Evolutionary conservation across 140 eudicot genomes (phyloP).

Genomic region (Senecio squalidus): DNA sequence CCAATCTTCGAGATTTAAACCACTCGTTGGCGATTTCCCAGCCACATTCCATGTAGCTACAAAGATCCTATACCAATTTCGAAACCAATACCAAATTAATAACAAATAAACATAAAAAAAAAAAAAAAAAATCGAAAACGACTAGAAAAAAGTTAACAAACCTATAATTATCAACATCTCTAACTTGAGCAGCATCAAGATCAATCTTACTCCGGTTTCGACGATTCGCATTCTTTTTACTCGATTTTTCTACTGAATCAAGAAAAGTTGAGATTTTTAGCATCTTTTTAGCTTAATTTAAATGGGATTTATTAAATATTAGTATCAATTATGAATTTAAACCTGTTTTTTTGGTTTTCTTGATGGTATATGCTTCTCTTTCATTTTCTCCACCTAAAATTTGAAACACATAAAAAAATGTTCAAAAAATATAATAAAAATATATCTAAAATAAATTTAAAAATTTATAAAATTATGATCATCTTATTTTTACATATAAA

Average conservation of each 20-base stretch:
- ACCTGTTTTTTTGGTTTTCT: slow-evolving; percentile 86
- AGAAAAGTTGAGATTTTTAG: not conserved
- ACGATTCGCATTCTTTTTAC: slow-evolving; percentile 39
- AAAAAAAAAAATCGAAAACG: not conserved
- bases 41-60: slow-evolving; percentile 98
- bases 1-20: slow-evolving; percentile 91
- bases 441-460: too few relatives aligned
- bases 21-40: slow-evolving; percentile 81
- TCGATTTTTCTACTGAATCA: slow-evolving; percentile 45
- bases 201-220: slow-evolving; percentile 55
- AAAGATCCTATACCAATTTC: slow-evolving; percentile 44
- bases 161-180: slow-evolving; percentile 68
- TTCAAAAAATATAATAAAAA: too few relatives aligned
- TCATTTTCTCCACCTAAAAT: slow-evolving; percentile 63
- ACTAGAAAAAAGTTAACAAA: slow-evolving; percentile 19
- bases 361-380: slow-evolving; percentile 64
- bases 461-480: too few relatives aligned
- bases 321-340: slow-evolving; percentile 19
- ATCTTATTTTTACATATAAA: too few relatives aligned
- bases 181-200: slow-evolving; percentile 57
- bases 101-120: not conserved
- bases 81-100: not conserved
- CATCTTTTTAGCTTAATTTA: not conserved
- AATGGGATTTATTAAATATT: slow-evolving; percentile 5
- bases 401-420: slow-evolving; percentile 21